Evolutionary conservation across 2,329 filamentous ascomycete genomes (phyloP).

Genomic region (Bipolaris bicolor): DNA sequence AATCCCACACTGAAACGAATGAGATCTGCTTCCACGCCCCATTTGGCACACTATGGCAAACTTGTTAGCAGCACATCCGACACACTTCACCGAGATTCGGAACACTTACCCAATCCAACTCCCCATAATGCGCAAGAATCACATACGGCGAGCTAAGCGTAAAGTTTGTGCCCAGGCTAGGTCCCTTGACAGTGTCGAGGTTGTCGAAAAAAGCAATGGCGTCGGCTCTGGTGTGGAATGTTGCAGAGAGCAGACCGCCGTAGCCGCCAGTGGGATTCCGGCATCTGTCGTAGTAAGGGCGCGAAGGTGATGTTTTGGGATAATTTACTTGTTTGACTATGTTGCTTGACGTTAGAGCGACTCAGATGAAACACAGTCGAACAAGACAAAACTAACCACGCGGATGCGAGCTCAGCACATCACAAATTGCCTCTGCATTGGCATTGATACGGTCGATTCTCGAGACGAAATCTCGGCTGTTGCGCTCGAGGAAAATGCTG

Average conservation of each 20-base stretch:
- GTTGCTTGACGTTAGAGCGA: neutral
- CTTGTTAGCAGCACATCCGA: constrained; percentile 4
- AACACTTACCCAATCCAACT: constrained; percentile 79
- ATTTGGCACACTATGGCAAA: constrained; percentile 66
- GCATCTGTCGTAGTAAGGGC: constrained; percentile 77
- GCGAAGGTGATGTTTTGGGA: constrained; percentile 76
- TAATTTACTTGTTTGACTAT: constrained; percentile 82
- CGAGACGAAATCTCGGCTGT: constrained; percentile 87
- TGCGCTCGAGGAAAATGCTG: constrained; percentile 91
- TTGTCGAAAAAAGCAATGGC: constrained; percentile 84
- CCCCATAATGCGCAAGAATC: constrained; percentile 86
- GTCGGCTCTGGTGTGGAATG: constrained; percentile 72
- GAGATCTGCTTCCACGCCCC: constrained; percentile 80
- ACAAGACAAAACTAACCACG: constrained; percentile 47
- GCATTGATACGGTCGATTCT: constrained; percentile 83
- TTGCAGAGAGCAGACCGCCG: constrained; percentile 85
- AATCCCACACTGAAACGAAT: constrained; percentile 88
- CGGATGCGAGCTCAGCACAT: constrained; percentile 67
- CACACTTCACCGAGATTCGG: neutral
- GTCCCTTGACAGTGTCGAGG: constrained; percentile 88
- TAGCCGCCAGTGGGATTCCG: constrained; percentile 79
- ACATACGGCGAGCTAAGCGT: constrained; percentile 92
- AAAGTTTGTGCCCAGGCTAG: constrained; percentile 95
- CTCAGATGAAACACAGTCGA: neutral
- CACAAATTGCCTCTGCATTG: constrained; percentile 84